Evolutionary conservation across 805 yeast genomes (phyloP), one percentile per base, ranked within the genome.

Genomic region (Metschnikowia arizonensis): DNA sequence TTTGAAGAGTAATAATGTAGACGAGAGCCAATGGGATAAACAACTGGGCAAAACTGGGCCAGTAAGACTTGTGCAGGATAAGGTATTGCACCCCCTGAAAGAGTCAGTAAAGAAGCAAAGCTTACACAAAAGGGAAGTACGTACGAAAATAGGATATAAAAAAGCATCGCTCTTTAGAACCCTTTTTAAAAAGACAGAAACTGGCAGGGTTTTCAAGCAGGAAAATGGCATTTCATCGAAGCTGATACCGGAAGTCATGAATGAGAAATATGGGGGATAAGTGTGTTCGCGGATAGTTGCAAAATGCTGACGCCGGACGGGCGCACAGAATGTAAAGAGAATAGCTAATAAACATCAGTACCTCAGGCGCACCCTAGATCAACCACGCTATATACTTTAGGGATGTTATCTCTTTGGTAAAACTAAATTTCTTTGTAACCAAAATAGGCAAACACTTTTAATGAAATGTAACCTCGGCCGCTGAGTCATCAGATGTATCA

Each of bases 21-120:
- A 78, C 57, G 3, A 68, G 26, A 2, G 74, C 45, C 47, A 77
- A 78, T 0, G 83, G 83, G 1, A 76, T 43, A 6, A 71, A 53
- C 1, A 76, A 63, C 3, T 73, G 56, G n/a, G 72, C 37, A 50
- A 75, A 66, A 39, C 70, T 63, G 8, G 74, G 71, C 81, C 82
- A 74, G 42, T 37, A 55, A 10, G 66, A 63, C 5, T 76, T 74
- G 45, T 70, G 68, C n/a, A 50, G 49, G n/a, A 62, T 25, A 44
- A 45, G 42, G 25, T 48, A 46, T 30, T 31, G 35, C n/a, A 48
- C 31, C 6, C 51, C 51, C 51, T 46, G 33, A n/a, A 11, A 9
- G 17, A 3, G 49, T 46, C 44, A 46, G 49, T 25, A 30, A 11
- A 4, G 15, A 25, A 15, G 17, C 17, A 26, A 15, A 10, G n/a